Percentiles rank a stretch among this genome's conserved stretches.
Conservation (phyloP, 768 basidiomycete genomes). For the Mycena sanguinolenta region DNA sequence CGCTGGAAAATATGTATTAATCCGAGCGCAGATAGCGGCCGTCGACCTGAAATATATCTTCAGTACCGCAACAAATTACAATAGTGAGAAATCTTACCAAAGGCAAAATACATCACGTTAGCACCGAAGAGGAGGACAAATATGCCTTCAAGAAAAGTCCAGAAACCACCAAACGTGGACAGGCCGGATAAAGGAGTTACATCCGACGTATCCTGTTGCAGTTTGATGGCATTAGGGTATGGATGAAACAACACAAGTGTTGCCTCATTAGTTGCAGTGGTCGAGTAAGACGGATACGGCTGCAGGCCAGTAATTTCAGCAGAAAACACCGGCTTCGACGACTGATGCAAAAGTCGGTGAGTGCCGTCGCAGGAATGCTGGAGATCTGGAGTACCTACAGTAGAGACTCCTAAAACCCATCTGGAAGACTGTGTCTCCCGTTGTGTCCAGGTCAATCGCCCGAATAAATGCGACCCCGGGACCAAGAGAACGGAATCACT, state of each 20-base stretch:
- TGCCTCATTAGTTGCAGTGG: neutral
- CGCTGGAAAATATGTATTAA: neutral
- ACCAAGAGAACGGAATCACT: neutral
- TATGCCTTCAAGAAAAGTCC: neutral
- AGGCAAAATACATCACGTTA: neutral
- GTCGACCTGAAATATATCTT: neutral
- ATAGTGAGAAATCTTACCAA: neutral
- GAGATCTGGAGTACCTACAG: neutral
- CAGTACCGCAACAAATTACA: neutral
- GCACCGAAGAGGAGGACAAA: constrained; percentile 5
- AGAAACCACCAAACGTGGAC: constrained; percentile 6
- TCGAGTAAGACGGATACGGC: neutral
- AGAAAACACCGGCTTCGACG: neutral
- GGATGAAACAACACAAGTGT: neutral
- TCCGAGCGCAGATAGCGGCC: neutral
- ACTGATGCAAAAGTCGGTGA: neutral
- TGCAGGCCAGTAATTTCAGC: neutral
- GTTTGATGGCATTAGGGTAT: neutral
- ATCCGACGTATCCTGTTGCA: neutral
- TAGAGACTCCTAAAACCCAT: neutral
- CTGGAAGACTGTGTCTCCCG: neutral
- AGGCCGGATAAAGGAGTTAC: neutral
- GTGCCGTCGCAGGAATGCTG: too few species aligned
- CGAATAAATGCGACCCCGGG: neutral
- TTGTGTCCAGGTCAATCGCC: neutral